Base-by-base conservation (phyloP, 106 monocot genomes). In the Amphibolis antarctica region DNA sequence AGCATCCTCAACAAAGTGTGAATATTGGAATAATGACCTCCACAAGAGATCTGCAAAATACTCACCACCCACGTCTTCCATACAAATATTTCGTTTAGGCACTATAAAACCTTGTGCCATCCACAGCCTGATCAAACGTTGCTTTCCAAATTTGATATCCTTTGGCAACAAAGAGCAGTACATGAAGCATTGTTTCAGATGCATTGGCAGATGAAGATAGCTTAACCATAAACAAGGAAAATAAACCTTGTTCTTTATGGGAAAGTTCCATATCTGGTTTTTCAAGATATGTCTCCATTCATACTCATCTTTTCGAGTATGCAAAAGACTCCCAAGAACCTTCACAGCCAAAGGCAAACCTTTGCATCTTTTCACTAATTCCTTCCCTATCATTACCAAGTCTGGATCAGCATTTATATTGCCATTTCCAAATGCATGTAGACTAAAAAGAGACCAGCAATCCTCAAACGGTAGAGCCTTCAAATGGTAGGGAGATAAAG, bases 111-210 rank as follows among this genome's bases (percentile, higher is more conserved):
- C 80, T 44, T 74, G 71, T 5, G 77, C 79, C 60, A 80, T 70
- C 80, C 84, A 84, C n/a, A 84, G 29, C 48, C 60, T 68, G 17
- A 84, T 53, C 28, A 84, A 43, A 36, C 65, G 56, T 65, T 84
- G 74, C 11, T 70, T 73, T 12, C 77, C 70, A 54, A 84, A 77
- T 46, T 74, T 63, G 12, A 70, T 55, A 17, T 47, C 64, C 42
- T 65, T 74, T 19, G 84, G 80, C 71, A 80, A 80, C 51, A 80
- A 48, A 5, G 84, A 69, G 51, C 80, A 80, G 42, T 74, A 84
- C 0, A 69, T 53, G 68, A 80, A 74, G 42, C 77, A 84, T n/a
- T 56, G 80, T 64, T 77, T 84, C 46, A 84, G 44, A 71, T 73
- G 72, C 15, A 69, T 54, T 2, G 83, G 79, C 46, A 83, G 72